Base-by-base conservation (phyloP, 352 stramenopile species). In the Globisporangium barbulae region DNA sequence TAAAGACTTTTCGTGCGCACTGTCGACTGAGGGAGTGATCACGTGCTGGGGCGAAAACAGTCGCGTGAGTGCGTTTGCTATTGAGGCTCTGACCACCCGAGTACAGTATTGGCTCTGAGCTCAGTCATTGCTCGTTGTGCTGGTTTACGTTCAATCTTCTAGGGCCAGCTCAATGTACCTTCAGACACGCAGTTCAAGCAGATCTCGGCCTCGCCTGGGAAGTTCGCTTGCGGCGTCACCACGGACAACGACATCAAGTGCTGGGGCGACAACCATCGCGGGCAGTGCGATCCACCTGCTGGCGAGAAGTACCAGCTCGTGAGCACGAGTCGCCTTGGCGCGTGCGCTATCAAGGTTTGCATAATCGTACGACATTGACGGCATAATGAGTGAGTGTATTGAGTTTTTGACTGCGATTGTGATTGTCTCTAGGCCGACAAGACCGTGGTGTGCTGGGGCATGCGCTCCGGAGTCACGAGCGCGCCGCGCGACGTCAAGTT, bases 231-330 rank as follows among this genome's bases (percentile, higher is more conserved):
- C 44, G 84, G 82, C 39, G 76, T 93, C 30, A 91, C 75, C 0
- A 69, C 72, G 8, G 65, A 79, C 39, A 76, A 88, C 31, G 68
- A 69, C 15, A 59, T 90, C 22, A 63, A 65, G 15, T 96, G 87
- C 56, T 94, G 87, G 87, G 87, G 85, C 9, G 81, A 90, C 59
- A 90, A 94, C 55, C 72, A 88, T 44, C 78, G 81, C 44, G 76
- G 73, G 7, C 83, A 96, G 70, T 70, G 73, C 17, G 63, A 63
- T 5, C 76, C 81, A 3, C 82, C 85, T 2, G 60, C 22, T 5
- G 68, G 73, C 49, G 68, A 73, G 55, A 77, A 85, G 50, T 92
- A 86, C 60, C 70, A 67, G 13, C 76, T 92, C 33, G 83, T 90
- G 35, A 91, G 80, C 64, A 88, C 81, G 2, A 89, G 81, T 65